Evolutionary conservation across 75 land plant genomes (phyloP).

Genomic region (Pinus tabuliformis): DNA sequence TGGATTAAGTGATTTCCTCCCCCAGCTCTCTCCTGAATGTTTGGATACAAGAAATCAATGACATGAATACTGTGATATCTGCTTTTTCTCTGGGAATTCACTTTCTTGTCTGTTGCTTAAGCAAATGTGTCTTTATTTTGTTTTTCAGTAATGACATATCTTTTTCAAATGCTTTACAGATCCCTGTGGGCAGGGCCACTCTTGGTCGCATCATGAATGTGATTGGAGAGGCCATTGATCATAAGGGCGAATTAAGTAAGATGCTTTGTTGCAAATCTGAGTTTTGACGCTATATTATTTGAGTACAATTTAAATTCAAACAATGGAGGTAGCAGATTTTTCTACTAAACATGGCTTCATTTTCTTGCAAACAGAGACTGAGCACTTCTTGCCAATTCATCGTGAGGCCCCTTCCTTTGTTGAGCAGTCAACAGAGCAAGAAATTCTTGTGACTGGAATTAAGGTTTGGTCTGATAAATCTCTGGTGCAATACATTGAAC

Average conservation of each 20-base stretch:
- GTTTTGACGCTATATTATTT: background rate
- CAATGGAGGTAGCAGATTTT: background rate
- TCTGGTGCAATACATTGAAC: no score
- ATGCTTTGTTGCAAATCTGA: background rate
- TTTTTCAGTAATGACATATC: background rate
- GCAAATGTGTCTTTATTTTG: background rate
- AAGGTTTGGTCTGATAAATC: conserved; percentile 44
- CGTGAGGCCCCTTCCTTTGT: conserved; percentile 97
- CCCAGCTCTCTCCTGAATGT: no score
- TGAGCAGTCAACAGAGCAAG: conserved; percentile 88
- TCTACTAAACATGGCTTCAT: background rate
- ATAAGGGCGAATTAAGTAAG: conserved; percentile 87
- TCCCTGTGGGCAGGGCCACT: conserved; percentile 90
- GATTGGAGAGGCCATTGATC: conserved; percentile 94
- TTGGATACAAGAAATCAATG: no score
- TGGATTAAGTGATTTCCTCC: no score
- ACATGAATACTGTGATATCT: no score
- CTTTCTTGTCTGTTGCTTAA: no score
- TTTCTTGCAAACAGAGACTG: conserved; percentile 39
- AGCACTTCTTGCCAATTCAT: conserved; percentile 88
- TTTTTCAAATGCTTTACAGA: conserved; percentile 25
- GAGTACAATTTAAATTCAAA: background rate
- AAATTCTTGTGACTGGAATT: conserved; percentile 93
- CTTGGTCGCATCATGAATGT: conserved; percentile 96
- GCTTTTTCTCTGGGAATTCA: no score